Percentiles rank a stretch among this genome's conserved stretches.
Evolutionary conservation across 495 filamentous ascomycete genomes (phyloP).

Genomic region (Hypomontagnella monticulosa): DNA sequence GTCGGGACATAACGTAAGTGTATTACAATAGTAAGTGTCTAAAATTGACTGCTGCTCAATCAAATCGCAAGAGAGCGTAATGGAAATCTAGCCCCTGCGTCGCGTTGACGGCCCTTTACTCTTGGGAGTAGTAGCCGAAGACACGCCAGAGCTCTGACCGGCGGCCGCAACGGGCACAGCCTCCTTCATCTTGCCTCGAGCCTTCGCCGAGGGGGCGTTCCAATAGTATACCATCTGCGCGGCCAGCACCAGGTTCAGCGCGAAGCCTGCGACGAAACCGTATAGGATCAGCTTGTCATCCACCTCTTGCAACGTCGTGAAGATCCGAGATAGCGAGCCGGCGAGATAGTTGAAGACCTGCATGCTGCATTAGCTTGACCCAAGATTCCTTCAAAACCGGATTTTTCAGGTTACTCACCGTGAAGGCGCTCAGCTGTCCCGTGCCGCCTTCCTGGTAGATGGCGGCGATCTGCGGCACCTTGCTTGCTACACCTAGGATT

Average conservation of each 20-base stretch:
- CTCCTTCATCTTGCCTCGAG: constrained; percentile 59
- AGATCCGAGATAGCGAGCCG: constrained; percentile 91
- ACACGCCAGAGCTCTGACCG: constrained; percentile 38
- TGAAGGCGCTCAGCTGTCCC: constrained; percentile 94
- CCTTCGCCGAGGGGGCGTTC: constrained; percentile 74
- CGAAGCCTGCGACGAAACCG: constrained; percentile 88
- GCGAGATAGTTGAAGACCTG: constrained; percentile 98
- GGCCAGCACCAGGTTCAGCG: constrained; percentile 85
- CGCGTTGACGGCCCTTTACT: constrained; percentile 64
- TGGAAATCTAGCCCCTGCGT: constrained; percentile 55
- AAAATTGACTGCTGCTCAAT: constrained; percentile 21
- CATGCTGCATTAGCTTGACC: constrained; percentile 24
- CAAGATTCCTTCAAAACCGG: constrained; percentile 1
- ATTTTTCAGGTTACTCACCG: constrained; percentile 66
- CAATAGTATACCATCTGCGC: constrained; percentile 97
- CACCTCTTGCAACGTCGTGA: constrained; percentile 96
- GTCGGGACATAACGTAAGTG: constrained; percentile 20
- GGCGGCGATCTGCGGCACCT: constrained; percentile 88
- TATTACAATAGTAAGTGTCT: constrained; percentile 30
- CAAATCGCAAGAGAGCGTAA: neutral
- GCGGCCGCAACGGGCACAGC: constrained; percentile 30
- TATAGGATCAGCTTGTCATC: constrained; percentile 95
- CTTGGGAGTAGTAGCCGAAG: constrained; percentile 55
- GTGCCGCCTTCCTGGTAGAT: constrained; percentile 87
- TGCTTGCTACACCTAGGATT: constrained; percentile 82